A percentile compares a stretch with the other conserved stretches of the same genome.
Evolutionary conservation across 73 alveolate genomes (phyloP).

Genomic region (Symbiodinium pilosum): DNA sequence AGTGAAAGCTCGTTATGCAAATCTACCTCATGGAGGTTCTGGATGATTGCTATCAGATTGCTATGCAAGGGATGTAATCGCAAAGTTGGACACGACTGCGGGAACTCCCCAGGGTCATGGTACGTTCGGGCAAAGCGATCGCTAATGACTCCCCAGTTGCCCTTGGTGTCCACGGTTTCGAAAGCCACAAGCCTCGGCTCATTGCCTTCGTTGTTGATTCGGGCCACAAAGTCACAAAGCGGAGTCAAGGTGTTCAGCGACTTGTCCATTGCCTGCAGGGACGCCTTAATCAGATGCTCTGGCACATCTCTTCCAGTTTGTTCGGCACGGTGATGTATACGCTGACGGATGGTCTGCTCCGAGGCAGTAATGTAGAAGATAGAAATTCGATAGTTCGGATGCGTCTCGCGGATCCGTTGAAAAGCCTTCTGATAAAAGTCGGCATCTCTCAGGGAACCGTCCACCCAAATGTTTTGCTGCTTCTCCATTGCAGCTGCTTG

Average conservation of each 20-base stretch:
- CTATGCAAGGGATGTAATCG: background rate
- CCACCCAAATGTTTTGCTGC: conserved; percentile 90
- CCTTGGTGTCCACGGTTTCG: conserved; percentile 81
- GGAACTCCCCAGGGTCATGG: conserved; percentile 40
- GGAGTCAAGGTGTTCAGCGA: conserved; percentile 81
- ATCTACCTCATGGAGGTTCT: background rate
- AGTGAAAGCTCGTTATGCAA: background rate
- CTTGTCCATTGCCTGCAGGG: conserved; percentile 93
- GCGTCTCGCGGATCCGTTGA: conserved; percentile 38
- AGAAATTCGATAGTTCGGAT: conserved; percentile 46
- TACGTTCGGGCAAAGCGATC: conserved; percentile 75
- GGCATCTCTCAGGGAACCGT: conserved; percentile 73
- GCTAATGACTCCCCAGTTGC: conserved; percentile 71
- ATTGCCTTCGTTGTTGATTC: conserved; percentile 84
- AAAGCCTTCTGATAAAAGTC: conserved; percentile 40
- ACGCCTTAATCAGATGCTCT: conserved; percentile 84
- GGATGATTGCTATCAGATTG: conserved; percentile 2
- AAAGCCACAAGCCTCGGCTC: conserved; percentile 61
- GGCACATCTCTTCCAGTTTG: conserved; percentile 90
- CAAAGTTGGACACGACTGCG: conserved; percentile 33
- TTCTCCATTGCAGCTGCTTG: conserved; percentile 90
- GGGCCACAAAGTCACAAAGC: conserved; percentile 86
- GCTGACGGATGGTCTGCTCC: conserved; percentile 63
- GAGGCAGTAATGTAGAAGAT: conserved; percentile 74
- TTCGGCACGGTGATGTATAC: conserved; percentile 62